Percentiles rank a stretch among this genome's conserved stretches.
phyloP scores from a whole-genome alignment of 306 rosid genomes.

The Rubus parviflorus region DNA sequence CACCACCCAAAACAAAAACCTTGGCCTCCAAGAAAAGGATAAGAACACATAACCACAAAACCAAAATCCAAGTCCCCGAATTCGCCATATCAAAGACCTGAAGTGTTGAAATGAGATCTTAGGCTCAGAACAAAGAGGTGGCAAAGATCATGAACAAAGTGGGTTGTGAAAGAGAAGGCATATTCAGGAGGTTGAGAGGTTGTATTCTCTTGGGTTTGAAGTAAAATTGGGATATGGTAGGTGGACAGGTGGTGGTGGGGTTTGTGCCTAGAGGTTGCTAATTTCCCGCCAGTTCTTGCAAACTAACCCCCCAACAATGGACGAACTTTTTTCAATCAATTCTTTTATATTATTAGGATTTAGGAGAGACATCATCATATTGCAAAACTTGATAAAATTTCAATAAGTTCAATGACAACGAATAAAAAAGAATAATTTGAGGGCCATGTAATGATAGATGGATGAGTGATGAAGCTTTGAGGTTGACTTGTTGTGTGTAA shows the following conservation, averaged over 20 bases:
- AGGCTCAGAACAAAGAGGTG: conserved; percentile 24
- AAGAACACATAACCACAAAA: conserved; percentile 39
- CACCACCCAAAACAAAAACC: conserved; percentile 34
- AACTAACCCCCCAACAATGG: not conserved
- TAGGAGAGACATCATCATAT: not conserved
- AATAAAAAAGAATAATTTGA: not conserved
- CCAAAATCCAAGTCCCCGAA: conserved; percentile 31
- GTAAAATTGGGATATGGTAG: conserved; percentile 44
- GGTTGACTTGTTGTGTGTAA: conserved; percentile 19
- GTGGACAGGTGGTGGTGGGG: conserved; percentile 49
- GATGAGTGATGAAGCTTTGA: conserved; percentile 9
- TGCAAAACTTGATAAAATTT: not conserved
- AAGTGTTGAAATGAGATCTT: conserved; percentile 22
- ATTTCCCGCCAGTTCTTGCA: conserved; percentile 19
- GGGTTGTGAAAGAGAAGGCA: conserved; percentile 40
- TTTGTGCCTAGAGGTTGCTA: conserved; percentile 46
- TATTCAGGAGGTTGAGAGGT: conserved; percentile 49
- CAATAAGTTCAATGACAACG: not conserved
- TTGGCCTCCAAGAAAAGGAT: conserved; percentile 37
- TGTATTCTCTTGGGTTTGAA: conserved; percentile 67
- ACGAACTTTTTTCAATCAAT: not conserved
- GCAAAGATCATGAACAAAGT: conserved; percentile 34
- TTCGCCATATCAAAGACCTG: conserved; percentile 51
- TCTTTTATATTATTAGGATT: not conserved
- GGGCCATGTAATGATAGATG: not conserved